These are phyloP conservation scores for Penicillium turbatum DNA, from an alignment of 495 filamentous ascomycete species.

Conservation along the genomic window DNA sequence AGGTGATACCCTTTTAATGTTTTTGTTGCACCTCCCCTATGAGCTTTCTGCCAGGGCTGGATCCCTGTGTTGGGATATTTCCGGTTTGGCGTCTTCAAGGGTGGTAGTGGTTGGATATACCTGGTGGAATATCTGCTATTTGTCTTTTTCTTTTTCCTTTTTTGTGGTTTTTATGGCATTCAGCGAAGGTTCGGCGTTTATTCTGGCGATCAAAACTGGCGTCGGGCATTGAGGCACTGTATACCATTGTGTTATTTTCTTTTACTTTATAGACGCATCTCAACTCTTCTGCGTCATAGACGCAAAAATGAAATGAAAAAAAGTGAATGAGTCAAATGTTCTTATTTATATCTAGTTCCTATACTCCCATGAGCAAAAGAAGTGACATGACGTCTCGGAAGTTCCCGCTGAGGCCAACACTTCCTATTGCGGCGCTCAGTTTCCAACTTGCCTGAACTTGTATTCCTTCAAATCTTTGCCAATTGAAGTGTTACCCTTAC, in stretches of 20 bases:
- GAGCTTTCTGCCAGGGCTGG: conserved; percentile 36
- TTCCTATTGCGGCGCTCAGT: conserved; percentile 1
- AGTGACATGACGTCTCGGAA: conserved; percentile 11
- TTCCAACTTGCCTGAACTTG: background rate
- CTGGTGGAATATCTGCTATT: conserved; percentile 20
- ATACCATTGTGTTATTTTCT: conserved; percentile 32
- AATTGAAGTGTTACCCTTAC: background rate
- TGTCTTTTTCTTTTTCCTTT: conserved; percentile 18
- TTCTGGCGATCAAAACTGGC: conserved; percentile 22
- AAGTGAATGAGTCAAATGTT: conserved; percentile 18
- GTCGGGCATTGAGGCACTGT: conserved; percentile 20
- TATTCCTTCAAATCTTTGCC: background rate
- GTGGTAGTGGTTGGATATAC: conserved; percentile 26
- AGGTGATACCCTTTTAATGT: conserved; percentile 25
- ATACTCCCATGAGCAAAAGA: too few species aligned
- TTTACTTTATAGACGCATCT: conserved; percentile 34
- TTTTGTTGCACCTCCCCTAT: conserved; percentile 16
- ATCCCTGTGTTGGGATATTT: conserved; percentile 32
- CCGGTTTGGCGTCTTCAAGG: conserved; percentile 31
- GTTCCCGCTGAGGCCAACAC: background rate
- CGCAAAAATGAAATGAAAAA: conserved; percentile 27
- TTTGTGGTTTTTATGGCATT: conserved; percentile 28
- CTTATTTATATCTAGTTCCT: too few species aligned
- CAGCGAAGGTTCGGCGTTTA: conserved; percentile 36
- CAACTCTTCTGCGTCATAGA: conserved; percentile 31